Base-by-base conservation (phyloP, 2,329 filamentous ascomycete species). In the Fusarium dlaminii region DNA sequence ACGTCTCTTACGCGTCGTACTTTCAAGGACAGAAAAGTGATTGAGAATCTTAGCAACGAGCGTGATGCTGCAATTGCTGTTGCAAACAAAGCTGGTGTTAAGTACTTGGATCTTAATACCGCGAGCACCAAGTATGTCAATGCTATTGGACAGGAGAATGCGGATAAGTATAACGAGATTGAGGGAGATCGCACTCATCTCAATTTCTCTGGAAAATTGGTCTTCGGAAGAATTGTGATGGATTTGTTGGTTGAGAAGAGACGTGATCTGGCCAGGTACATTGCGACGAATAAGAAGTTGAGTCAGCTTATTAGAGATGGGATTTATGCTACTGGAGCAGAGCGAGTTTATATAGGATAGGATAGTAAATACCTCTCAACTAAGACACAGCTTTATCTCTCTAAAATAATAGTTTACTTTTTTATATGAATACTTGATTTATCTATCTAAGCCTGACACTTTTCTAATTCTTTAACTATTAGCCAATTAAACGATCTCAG, bases 71-170 rank as follows among this genome's bases (percentile, higher is more conserved):
- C 67, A 3, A 66, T 70, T 14, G 46, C 37, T 4, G 52, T 70
- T 2, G 67, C 67, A 3, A 66, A 45, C 0, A 29, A 59, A 4
- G 42, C 66, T 8, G 60, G 67, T 0, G 22, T 70, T 0, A 43
- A 60, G 11, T 70, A 60, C 8, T 0, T 70, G 0, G 67, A 70
- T 20, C 66, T 70, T 1, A 70, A 70, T 4, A 32, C 66, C 0
- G 67, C 59, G 1, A 70, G 67, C 3, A 70, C 67, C n/a, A 66
- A 66, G 18, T 70, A 70, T 1, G 60, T 70, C 3, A 70, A 70
- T 4, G 52, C 59, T 2, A 70, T 70, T 3, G 66, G 66, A 0
- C 67, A 70, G 2, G 67, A 70, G 2, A 51, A 70, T 20, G 67
- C 66, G 1, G 66, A 70, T 0, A 70, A 37, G 22, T 70, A 70